phyloP scores from a whole-genome alignment of 805 yeast genomes.

The Jamesozyma hellenica region DNA sequence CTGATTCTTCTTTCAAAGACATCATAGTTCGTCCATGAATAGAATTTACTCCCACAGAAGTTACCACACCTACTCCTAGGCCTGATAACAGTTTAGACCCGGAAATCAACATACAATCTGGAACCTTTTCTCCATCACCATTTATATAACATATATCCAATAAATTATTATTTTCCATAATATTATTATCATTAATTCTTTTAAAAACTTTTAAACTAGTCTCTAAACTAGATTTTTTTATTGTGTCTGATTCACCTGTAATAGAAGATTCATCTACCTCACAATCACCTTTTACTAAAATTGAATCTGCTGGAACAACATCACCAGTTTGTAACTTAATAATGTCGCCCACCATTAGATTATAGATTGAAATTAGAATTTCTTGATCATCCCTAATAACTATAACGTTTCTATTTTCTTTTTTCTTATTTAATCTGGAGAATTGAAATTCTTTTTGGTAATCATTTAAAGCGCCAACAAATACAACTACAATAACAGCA shows the following conservation, averaged over 20 bases:
- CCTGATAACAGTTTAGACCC: constrained; percentile 87
- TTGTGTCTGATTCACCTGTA: constrained; percentile 88
- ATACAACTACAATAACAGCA: constrained; percentile 81
- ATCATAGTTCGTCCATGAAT: constrained; percentile 87
- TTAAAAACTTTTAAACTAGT: constrained; percentile 28
- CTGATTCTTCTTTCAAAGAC: constrained; percentile 64
- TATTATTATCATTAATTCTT: constrained; percentile 11
- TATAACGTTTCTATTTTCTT: constrained; percentile 70
- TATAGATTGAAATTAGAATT: constrained; percentile 56
- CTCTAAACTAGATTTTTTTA: constrained; percentile 54
- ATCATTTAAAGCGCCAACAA: constrained; percentile 93
- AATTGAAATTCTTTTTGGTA: constrained; percentile 94
- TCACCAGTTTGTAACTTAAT: constrained; percentile 86
- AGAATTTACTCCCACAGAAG: constrained; percentile 85
- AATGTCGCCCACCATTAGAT: constrained; percentile 79
- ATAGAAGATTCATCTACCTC: constrained; percentile 88
- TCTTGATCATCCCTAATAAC: constrained; percentile 69
- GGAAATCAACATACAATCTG: constrained; percentile 81
- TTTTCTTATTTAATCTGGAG: constrained; percentile 75
- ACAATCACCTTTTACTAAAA: constrained; percentile 62
- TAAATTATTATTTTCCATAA: constrained; percentile 5
- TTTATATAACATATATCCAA: constrained; percentile 9
- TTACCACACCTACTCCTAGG: constrained; percentile 72
- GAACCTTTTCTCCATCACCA: constrained; percentile 9
- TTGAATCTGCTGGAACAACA: constrained; percentile 79